These are phyloP conservation scores for Cubamyces lactineus DNA, from an alignment of 768 basidiomycete species.

Conservation along the genomic window DNA sequence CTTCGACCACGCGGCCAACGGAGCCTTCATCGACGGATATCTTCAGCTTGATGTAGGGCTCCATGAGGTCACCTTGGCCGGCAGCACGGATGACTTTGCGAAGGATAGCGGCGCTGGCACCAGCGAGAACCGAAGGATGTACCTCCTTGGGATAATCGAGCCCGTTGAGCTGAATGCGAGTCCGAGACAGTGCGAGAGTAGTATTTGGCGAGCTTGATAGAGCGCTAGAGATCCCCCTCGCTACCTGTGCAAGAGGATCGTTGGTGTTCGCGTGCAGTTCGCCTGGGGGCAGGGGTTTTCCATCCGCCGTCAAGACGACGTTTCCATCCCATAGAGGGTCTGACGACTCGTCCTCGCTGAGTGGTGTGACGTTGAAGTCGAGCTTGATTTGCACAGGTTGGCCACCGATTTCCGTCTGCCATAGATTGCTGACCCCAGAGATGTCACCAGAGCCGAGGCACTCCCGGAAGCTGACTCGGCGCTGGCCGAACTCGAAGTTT, in stretches of 20 bases:
- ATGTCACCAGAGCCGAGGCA: constrained; percentile 39
- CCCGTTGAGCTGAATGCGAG: constrained; percentile 57
- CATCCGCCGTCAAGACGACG: constrained; percentile 60
- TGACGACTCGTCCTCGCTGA: constrained; percentile 58
- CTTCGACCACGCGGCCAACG: constrained; percentile 79
- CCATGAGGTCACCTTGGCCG: constrained; percentile 74
- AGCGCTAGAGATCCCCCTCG: constrained; percentile 69
- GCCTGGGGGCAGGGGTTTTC: constrained; percentile 56
- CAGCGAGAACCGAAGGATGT: constrained; percentile 33
- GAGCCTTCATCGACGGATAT: constrained; percentile 66
- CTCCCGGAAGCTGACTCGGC: constrained; percentile 84
- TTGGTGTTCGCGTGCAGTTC: constrained; percentile 42
- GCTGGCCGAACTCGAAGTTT: constrained; percentile 73
- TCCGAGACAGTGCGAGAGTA: constrained; percentile 65
- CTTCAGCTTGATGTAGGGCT: constrained; percentile 75
- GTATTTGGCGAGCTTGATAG: constrained; percentile 82
- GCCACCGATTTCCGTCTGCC: constrained; percentile 68
- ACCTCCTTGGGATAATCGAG: constrained; percentile 44
- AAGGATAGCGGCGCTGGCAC: constrained; percentile 63
- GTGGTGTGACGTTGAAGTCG: constrained; percentile 55
- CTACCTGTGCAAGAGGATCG: constrained; percentile 56
- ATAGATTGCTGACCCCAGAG: constrained; percentile 44
- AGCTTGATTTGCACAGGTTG: constrained; percentile 55
- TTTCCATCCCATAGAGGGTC: constrained; percentile 81
- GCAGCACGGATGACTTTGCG: constrained; percentile 62